A percentile compares a stretch with the other conserved stretches of the same genome.
These are phyloP conservation scores for barley (Hordeum vulgare) DNA, from an alignment of 176 grass and related monocot species.

Conservation along the genomic window DNA sequence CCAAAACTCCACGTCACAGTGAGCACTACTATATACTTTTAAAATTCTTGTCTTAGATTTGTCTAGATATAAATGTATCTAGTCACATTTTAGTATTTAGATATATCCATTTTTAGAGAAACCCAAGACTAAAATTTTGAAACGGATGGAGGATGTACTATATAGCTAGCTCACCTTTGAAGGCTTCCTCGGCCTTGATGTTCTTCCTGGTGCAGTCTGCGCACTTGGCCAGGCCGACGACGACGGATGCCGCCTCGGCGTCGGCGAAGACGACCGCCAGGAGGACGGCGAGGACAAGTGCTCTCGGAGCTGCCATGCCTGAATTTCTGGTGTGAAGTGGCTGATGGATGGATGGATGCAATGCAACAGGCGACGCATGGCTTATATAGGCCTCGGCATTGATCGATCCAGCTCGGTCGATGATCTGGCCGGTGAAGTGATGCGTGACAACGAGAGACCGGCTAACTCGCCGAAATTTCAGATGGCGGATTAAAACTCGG, in stretches of 20 bases:
- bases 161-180: neutral
- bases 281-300: neutral
- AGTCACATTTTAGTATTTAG: no score
- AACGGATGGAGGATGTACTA: no score
- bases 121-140: no score
- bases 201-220: neutral
- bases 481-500: neutral
- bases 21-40: no score
- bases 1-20: no score
- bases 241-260: neutral
- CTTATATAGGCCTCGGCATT: neutral
- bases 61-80: no score
- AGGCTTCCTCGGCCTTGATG: neutral
- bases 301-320: neutral
- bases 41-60: no score
- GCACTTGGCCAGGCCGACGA: neutral
- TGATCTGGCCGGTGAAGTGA: neutral
- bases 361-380: neutral
- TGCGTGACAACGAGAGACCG: neutral
- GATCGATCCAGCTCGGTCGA: neutral
- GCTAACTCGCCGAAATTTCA: neutral
- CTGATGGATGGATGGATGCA: neutral
- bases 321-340: neutral
- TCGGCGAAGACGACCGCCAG: neutral
- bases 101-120: no score